These are phyloP conservation scores for Ogataea ramenticola DNA, from an alignment of 805 yeast genomes.

Conservation along the genomic window DNA sequence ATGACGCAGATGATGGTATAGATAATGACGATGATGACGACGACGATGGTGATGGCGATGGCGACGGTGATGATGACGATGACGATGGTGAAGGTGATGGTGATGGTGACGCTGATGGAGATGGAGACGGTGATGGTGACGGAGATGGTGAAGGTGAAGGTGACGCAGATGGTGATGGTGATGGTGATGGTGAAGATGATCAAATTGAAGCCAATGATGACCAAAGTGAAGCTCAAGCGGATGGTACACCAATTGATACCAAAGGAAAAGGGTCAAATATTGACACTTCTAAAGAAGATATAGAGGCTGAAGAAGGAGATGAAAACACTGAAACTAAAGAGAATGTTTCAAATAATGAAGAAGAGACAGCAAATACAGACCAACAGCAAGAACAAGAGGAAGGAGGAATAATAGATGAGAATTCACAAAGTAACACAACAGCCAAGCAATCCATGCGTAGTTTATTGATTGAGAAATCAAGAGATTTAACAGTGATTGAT, in stretches of 20 bases:
- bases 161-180: not conserved
- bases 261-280: conserved; percentile 7
- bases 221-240: too few species aligned
- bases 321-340: not conserved
- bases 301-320: not conserved
- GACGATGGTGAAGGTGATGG: conserved; percentile 8
- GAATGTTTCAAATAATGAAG: too few species aligned
- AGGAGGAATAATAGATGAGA: too few species aligned
- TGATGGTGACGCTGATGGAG: not conserved
- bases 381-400: conserved; percentile 1
- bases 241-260: not conserved
- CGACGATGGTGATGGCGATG: conserved; percentile 21
- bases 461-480: conserved; percentile 34
- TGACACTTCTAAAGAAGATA: conserved; percentile 7
- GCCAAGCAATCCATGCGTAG: conserved; percentile 9
- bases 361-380: too few species aligned
- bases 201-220: not conserved
- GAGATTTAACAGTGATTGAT: conserved; percentile 50
- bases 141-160: not conserved
- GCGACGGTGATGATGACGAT: conserved; percentile 6
- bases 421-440: too few species aligned
- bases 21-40: conserved; percentile 24
- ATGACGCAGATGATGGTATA: conserved; percentile 17
- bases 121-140: conserved; percentile 1
- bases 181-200: conserved; percentile 1